Evolutionary conservation across 345 rosid species (phyloP).

Genomic region (Lepidium sativum): DNA sequence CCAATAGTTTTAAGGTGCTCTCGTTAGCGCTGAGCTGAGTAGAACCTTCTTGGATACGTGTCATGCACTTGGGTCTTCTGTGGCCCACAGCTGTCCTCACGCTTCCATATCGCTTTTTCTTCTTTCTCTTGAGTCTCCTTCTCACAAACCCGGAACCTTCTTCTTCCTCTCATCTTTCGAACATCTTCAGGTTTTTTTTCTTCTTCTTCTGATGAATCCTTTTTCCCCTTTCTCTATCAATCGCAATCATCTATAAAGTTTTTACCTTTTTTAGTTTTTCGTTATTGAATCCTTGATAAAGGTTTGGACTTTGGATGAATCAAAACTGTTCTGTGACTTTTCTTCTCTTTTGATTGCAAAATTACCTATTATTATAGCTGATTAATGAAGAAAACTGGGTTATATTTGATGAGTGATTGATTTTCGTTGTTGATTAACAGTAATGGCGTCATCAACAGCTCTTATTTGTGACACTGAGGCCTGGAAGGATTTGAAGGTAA

Average conservation of each 20-base stretch:
- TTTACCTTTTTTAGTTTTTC: too few relatives aligned
- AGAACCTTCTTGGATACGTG: background rate
- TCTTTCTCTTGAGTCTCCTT: too few relatives aligned
- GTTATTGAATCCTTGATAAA: background rate
- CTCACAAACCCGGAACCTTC: background rate
- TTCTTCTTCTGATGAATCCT: background rate
- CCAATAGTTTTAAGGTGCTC: background rate
- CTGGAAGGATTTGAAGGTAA: constrained; percentile 91
- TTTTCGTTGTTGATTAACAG: too few relatives aligned
- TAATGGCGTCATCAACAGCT: too few relatives aligned
- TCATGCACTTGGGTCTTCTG: background rate
- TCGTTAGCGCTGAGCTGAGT: background rate
- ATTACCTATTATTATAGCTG: background rate
- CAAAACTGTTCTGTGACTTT: background rate
- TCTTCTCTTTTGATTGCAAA: background rate
- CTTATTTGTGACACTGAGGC: too few relatives aligned
- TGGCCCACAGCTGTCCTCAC: background rate
- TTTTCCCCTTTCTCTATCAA: background rate
- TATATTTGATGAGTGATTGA: too few relatives aligned
- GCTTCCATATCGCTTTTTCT: background rate
- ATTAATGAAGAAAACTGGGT: too few relatives aligned
- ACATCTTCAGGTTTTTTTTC: background rate
- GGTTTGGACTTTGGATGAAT: background rate
- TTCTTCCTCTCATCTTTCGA: background rate
- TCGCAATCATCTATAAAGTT: too few relatives aligned